phyloP scores from a whole-genome alignment of 768 basidiomycete genomes.

The Pisolithus sp. region DNA sequence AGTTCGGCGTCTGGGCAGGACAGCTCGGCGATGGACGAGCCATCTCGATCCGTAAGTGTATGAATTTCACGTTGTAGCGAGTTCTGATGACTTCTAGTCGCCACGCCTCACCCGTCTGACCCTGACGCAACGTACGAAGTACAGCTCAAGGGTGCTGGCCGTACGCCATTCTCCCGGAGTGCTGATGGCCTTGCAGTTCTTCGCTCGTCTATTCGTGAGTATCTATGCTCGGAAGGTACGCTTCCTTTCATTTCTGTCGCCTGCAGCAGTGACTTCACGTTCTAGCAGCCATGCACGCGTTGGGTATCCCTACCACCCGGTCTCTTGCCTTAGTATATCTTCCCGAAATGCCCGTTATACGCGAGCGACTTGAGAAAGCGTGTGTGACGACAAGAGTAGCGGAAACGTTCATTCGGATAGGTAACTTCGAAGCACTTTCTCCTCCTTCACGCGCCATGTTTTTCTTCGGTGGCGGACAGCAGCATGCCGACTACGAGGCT shows the following conservation, averaged over 20 bases:
- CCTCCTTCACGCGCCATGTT: conserved; percentile 50
- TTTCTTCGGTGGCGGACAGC: conserved; percentile 76
- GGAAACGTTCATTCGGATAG: conserved; percentile 88
- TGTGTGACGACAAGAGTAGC: conserved; percentile 77
- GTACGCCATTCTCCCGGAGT: conserved; percentile 88
- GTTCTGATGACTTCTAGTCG: conserved; percentile 40
- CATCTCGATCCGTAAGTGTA: conserved; percentile 64
- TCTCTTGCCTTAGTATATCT: conserved; percentile 75
- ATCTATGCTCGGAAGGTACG: conserved; percentile 80
- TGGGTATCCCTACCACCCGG: conserved; percentile 84
- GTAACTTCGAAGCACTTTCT: conserved; percentile 82
- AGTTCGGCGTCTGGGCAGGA: conserved; percentile 87
- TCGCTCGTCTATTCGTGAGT: conserved; percentile 93
- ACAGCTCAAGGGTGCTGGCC: conserved; percentile 90
- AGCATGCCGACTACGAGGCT: conserved; percentile 66
- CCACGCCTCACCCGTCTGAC: conserved; percentile 62
- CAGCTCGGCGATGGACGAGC: conserved; percentile 96
- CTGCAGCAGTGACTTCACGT: conserved; percentile 31
- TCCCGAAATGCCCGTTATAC: conserved; percentile 63
- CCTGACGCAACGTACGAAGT: conserved; percentile 67
- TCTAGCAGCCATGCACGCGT: conserved; percentile 61
- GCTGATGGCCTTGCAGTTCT: conserved; percentile 95
- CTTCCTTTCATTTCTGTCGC: background rate
- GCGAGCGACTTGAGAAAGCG: conserved; percentile 70
- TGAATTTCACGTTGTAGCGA: background rate